These are phyloP conservation scores for Talaromyces amestolkiae DNA, from an alignment of 2,329 filamentous ascomycete species.

Conservation along the genomic window DNA sequence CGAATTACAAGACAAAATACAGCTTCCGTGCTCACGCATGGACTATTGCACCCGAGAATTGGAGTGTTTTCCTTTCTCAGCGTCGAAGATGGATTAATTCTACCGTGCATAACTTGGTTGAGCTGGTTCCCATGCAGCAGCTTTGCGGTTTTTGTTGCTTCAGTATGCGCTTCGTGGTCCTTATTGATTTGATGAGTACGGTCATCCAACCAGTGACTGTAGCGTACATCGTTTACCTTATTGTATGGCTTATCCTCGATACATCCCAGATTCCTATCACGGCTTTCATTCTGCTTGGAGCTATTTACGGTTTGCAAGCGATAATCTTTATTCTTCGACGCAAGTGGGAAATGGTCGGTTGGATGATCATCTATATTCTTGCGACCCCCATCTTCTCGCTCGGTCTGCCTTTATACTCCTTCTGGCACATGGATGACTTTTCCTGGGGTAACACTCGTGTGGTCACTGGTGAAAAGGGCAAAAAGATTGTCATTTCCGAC, in stretches of 20 bases:
- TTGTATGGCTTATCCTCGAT: constrained; percentile 67
- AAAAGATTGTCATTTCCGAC: constrained; percentile 89
- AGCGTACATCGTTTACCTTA: constrained; percentile 84
- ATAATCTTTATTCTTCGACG: constrained; percentile 94
- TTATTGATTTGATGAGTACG: constrained; percentile 88
- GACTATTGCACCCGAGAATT: constrained; percentile 95
- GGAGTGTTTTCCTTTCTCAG: constrained; percentile 92
- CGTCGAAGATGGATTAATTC: constrained; percentile 99
- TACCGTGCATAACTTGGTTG: constrained; percentile 94
- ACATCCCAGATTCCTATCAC: constrained; percentile 71
- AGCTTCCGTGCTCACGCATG: constrained; percentile 88
- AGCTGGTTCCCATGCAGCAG: constrained; percentile 88
- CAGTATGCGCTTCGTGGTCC: constrained; percentile 97
- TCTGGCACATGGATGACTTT: constrained; percentile 99
- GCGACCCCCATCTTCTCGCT: constrained; percentile 92
- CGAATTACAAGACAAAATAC: constrained; percentile 97
- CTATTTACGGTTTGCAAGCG: constrained; percentile 95
- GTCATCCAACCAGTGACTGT: constrained; percentile 88
- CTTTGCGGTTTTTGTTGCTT: constrained; percentile 99
- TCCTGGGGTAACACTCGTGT: constrained; percentile 98
- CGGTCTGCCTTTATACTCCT: constrained; percentile 84
- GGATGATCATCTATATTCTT: constrained; percentile 95
- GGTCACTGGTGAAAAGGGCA: constrained; percentile 88
- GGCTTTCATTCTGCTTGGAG: constrained; percentile 84
- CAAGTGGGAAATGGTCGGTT: constrained; percentile 99